Conservation (phyloP, 345 rosid species). For the Arabidopsis suecica region DNA sequence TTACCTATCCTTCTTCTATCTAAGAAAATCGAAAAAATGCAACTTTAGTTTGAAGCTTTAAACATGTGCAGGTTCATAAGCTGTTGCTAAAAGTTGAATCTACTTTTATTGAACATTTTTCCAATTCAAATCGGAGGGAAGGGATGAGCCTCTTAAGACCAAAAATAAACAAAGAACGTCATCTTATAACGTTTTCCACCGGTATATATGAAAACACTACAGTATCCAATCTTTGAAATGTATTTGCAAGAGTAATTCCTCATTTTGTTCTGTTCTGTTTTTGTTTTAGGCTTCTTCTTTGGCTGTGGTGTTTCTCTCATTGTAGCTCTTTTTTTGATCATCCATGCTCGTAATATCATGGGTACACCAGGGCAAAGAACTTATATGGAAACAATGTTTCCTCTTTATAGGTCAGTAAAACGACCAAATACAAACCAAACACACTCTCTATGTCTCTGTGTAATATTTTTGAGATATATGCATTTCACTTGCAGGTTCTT, state of each 20-base stretch:
- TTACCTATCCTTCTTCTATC: not conserved
- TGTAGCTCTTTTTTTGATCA: constrained; percentile 52
- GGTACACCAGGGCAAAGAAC: constrained; percentile 48
- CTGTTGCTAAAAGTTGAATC: constrained; percentile 60
- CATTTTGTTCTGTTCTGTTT: constrained; percentile 12
- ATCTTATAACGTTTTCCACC: constrained; percentile 55
- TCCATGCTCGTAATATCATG: constrained; percentile 57
- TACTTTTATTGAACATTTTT: constrained; percentile 61
- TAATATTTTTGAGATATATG: constrained; percentile 20
- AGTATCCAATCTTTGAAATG: not conserved
- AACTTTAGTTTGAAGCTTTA: not conserved
- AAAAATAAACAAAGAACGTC: constrained; percentile 54
- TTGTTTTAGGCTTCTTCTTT: constrained; percentile 57
- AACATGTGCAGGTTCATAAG: constrained; percentile 46
- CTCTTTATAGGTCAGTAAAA: constrained; percentile 61
- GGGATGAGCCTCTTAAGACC: constrained; percentile 73
- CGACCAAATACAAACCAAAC: not conserved
- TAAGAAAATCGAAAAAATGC: not conserved
- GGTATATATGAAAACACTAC: constrained; percentile 43
- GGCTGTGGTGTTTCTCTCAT: constrained; percentile 71
- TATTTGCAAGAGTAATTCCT: not conserved
- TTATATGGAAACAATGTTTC: constrained; percentile 81
- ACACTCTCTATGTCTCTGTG: not conserved
- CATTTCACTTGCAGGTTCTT: constrained; percentile 59
- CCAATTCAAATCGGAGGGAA: constrained; percentile 56